A percentile compares a stretch with the other conserved stretches of the same genome.
These are phyloP conservation scores for Boechera stricta DNA, from an alignment of 345 rosid genomes.

Conservation along the genomic window DNA sequence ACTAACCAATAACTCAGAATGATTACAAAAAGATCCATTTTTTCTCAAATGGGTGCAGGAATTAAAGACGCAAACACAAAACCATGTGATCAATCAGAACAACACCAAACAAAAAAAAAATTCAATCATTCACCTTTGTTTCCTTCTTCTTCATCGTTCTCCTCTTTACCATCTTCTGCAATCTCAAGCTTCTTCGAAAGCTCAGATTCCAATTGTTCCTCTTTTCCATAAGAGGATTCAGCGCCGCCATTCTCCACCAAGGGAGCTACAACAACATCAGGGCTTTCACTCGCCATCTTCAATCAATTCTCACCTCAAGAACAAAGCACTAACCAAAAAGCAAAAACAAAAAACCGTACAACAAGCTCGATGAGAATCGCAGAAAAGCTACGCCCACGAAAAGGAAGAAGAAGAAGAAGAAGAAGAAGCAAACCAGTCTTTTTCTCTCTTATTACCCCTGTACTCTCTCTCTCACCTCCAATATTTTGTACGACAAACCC, in stretches of 20 bases:
- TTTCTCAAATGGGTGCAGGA: neutral
- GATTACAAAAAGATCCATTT: neutral
- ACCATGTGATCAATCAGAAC: slow-evolving; percentile 12
- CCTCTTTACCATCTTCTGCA: slow-evolving; percentile 50
- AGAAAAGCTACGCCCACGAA: neutral
- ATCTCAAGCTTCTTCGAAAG: slow-evolving; percentile 46
- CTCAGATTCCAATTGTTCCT: slow-evolving; percentile 38
- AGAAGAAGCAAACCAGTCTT: slow-evolving; percentile 25
- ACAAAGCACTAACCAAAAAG: neutral
- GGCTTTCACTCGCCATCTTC: slow-evolving; percentile 53
- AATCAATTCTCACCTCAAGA: slow-evolving; percentile 32
- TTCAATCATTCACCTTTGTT: slow-evolving; percentile 51
- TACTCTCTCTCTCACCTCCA: slow-evolving; percentile 15
- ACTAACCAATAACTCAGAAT: slow-evolving; percentile 10
- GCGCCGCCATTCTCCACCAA: slow-evolving; percentile 46
- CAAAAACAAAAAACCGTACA: neutral
- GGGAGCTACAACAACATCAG: slow-evolving; percentile 41
- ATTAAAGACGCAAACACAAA: neutral
- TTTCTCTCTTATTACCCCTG: slow-evolving; percentile 9
- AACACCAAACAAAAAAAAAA: neutral
- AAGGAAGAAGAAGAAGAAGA: neutral
- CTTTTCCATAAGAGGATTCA: slow-evolving; percentile 40
- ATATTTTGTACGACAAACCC: slow-evolving; percentile 9
- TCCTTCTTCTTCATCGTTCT: slow-evolving; percentile 59
- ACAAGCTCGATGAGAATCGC: slow-evolving; percentile 19